Percentiles rank a stretch among this genome's conserved stretches.
Evolutionary conservation across 805 yeast genomes (phyloP).

Genomic region (Pichia heedii): DNA sequence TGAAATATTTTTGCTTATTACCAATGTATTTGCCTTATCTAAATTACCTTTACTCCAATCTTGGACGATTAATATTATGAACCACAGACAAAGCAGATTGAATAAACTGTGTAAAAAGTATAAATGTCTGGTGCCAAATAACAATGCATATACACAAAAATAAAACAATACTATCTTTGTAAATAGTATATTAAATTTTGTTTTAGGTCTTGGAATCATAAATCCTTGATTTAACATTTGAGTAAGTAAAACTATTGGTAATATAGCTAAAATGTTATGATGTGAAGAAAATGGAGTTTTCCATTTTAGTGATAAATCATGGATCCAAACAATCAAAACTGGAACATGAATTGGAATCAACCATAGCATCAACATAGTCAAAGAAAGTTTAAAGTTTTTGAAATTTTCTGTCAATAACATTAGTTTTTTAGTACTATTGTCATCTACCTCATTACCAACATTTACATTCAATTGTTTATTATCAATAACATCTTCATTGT

Average conservation of each 20-base stretch:
- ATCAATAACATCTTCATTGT: neutral
- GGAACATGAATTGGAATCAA: constrained; percentile 74
- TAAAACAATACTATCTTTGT: constrained; percentile 38
- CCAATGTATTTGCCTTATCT: constrained; percentile 1
- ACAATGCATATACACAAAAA: constrained; percentile 48
- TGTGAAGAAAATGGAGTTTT: constrained; percentile 79
- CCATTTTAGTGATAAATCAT: constrained; percentile 71
- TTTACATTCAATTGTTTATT: neutral
- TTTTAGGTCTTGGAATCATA: constrained; percentile 32
- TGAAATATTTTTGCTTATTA: neutral
- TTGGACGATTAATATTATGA: constrained; percentile 24
- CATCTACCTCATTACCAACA: neutral
- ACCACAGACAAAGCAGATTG: constrained; percentile 53
- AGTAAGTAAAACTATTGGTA: constrained; percentile 58
- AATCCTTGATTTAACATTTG: constrained; percentile 42
- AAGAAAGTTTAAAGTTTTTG: constrained; percentile 52
- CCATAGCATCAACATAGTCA: constrained; percentile 65
- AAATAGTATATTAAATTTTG: constrained; percentile 21
- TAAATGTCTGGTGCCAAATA: constrained; percentile 76
- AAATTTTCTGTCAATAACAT: constrained; percentile 21
- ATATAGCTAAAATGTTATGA: constrained; percentile 69
- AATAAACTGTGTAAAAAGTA: constrained; percentile 76
- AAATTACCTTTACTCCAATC: constrained; percentile 16
- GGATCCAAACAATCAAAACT: constrained; percentile 69
- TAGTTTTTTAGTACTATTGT: neutral